Evolutionary conservation across 805 yeast genomes (phyloP).

Genomic region (Nakazawaea holstii): DNA sequence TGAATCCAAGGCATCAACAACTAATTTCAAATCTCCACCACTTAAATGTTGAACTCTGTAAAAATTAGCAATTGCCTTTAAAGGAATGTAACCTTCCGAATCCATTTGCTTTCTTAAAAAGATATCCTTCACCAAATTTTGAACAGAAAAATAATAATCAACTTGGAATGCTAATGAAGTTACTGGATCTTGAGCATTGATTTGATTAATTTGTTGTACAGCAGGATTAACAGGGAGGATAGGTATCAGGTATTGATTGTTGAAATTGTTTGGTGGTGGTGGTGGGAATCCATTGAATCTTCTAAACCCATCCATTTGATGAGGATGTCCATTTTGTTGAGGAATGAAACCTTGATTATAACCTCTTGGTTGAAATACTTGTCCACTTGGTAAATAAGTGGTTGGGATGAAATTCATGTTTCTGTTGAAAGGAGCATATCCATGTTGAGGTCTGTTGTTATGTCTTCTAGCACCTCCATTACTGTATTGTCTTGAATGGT

Average conservation of each 20-base stretch:
- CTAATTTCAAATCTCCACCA: constrained; percentile 44
- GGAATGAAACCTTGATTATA: constrained; percentile 9
- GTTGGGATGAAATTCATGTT: constrained; percentile 9
- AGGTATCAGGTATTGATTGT: constrained; percentile 1
- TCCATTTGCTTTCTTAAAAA: constrained; percentile 81
- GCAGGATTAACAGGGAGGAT: constrained; percentile 2
- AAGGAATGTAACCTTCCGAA: constrained; percentile 64
- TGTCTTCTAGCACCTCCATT: constrained; percentile 7
- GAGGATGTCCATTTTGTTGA: background rate
- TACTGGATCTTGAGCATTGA: constrained; percentile 12
- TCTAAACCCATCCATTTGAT: constrained; percentile 1
- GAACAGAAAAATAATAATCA: constrained; percentile 86
- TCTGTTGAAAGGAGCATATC: constrained; percentile 8
- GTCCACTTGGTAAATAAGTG: constrained; percentile 10
- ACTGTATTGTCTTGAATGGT: constrained; percentile 9
- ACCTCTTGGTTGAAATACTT: constrained; percentile 11
- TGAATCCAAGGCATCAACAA: constrained; percentile 49
- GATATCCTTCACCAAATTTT: constrained; percentile 80
- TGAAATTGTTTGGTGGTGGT: constrained; percentile 3
- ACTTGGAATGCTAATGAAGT: constrained; percentile 48
- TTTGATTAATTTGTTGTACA: constrained; percentile 3
- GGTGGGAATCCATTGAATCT: constrained; percentile 9
- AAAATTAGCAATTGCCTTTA: constrained; percentile 59
- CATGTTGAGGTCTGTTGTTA: constrained; percentile 10
- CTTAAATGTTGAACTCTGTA: constrained; percentile 69